Evolutionary conservation across 148 eudicot species (phyloP).

Genomic region (Amaranthus palmeri): DNA sequence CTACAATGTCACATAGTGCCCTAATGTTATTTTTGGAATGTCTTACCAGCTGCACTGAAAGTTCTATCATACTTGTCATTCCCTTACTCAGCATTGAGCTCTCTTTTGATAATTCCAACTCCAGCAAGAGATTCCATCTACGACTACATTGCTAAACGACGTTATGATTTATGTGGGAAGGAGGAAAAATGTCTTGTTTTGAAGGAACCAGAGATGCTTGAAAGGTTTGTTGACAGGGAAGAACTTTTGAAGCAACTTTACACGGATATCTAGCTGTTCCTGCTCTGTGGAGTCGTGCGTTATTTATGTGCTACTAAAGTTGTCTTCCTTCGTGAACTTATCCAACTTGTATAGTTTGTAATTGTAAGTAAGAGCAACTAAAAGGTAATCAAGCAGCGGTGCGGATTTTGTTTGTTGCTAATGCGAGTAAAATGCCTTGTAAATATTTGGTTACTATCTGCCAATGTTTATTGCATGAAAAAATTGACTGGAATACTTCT

Average conservation of each 20-base stretch:
- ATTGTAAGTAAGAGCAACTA: background rate
- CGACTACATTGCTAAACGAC: constrained; percentile 73
- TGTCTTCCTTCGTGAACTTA: background rate
- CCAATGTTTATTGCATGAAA: background rate
- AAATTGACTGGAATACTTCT: background rate
- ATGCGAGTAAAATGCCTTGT: background rate
- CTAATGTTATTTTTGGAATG: background rate
- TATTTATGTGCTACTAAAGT: background rate
- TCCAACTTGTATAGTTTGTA: background rate
- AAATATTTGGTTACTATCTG: background rate
- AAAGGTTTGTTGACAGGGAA: constrained; percentile 80
- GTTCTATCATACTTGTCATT: constrained; percentile 85
- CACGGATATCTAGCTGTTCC: constrained; percentile 28
- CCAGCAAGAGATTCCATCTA: constrained; percentile 79
- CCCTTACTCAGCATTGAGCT: constrained; percentile 73
- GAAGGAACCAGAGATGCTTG: constrained; percentile 71
- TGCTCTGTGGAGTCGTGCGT: background rate
- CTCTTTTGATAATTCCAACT: constrained; percentile 52
- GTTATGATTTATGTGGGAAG: constrained; percentile 86
- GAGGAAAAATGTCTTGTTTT: constrained; percentile 67
- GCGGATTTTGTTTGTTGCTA: constrained; percentile 2
- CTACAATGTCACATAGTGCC: constrained; percentile 2
- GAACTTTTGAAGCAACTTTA: constrained; percentile 47
- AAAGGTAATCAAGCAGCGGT: background rate
- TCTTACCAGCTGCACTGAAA: constrained; percentile 80